Evolutionary conservation across 805 yeast species (phyloP).

Genomic region (Myxozyma nipponensis): DNA sequence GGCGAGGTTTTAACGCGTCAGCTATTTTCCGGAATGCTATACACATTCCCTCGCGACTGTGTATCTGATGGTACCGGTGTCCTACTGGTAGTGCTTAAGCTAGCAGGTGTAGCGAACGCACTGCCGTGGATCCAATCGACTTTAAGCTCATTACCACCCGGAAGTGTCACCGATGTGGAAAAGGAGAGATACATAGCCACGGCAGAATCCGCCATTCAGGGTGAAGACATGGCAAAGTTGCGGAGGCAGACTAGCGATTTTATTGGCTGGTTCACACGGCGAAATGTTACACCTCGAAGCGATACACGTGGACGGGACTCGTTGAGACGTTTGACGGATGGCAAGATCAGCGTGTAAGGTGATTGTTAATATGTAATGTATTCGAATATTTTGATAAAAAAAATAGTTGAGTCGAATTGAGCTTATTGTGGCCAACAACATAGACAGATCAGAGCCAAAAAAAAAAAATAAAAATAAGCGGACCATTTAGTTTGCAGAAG

Average conservation of each 20-base stretch:
- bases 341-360: neutral
- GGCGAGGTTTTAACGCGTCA: slow-evolving; percentile 57
- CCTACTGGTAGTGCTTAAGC: slow-evolving; percentile 56
- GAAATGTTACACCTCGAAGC: slow-evolving; percentile 47
- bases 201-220: slow-evolving; percentile 51
- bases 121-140: slow-evolving; percentile 63
- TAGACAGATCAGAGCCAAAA: no score
- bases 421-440: neutral
- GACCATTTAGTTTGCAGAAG: neutral
- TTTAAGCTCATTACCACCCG: slow-evolving; percentile 54
- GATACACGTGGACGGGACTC: neutral
- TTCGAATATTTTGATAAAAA: neutral
- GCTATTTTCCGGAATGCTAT: slow-evolving; percentile 63
- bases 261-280: slow-evolving; percentile 75
- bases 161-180: slow-evolving; percentile 65
- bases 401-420: neutral
- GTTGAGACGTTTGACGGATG: neutral
- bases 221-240: slow-evolving; percentile 69
- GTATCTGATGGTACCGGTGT: slow-evolving; percentile 73
- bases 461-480: neutral
- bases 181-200: slow-evolving; percentile 56
- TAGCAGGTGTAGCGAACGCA: slow-evolving; percentile 41
- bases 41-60: slow-evolving; percentile 65
- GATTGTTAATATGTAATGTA: neutral
- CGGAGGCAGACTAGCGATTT: slow-evolving; percentile 72